Base-by-base conservation (phyloP, 345 rosid species). In the Lagerstroemia speciosa region DNA sequence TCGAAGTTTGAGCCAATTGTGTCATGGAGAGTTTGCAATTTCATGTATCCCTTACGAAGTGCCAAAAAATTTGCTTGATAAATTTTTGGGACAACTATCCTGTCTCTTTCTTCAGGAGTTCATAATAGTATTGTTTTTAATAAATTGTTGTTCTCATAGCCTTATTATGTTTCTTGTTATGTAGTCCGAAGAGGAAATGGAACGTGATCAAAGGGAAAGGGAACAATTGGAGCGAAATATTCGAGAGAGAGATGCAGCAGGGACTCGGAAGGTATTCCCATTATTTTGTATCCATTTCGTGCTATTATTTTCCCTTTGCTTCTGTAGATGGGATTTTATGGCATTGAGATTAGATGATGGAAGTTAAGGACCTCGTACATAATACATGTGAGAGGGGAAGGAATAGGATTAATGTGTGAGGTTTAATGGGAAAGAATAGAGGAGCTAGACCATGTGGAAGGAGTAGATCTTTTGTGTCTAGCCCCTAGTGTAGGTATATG, bases 101-200 rank as follows among this genome's bases (percentile, higher is more conserved):
- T 31, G 65, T 29, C 22, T 66, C 20, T 66, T 9, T 48, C 14
- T 66, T 31, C 2, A 40, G 36, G 37, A 24, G 4, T 26, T 62
- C 9, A 5, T 10, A 20, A 12, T 50, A 30, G 48, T 32, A 52
- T 67, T 67, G 20, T 19, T 8, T 14, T 19, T 17, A n/a, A 34
- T 57, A 11, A 64, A n/a, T n/a, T n/a, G n/a, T 64, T 11, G 41
- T 24, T 10, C 9, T 37, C 31, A 20, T 3, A 8, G n/a, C 41
- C 4, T 24, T 10, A 30, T 14, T 43, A 10, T 69, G 41, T 43
- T 26, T 20, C 46, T n/a, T 46, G 26, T 70, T 34, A 26, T 72
- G 73, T 78, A 93, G 97, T 88, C 96, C 2, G 99, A 94, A 78
- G 96, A 91, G 78, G 99, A 94, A 80, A 88, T 88, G 72, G 30